Percentiles rank a stretch among this genome's conserved stretches.
These are phyloP conservation scores for Teunomyces aglyptinius DNA, from an alignment of 805 yeast species.

Conservation along the genomic window DNA sequence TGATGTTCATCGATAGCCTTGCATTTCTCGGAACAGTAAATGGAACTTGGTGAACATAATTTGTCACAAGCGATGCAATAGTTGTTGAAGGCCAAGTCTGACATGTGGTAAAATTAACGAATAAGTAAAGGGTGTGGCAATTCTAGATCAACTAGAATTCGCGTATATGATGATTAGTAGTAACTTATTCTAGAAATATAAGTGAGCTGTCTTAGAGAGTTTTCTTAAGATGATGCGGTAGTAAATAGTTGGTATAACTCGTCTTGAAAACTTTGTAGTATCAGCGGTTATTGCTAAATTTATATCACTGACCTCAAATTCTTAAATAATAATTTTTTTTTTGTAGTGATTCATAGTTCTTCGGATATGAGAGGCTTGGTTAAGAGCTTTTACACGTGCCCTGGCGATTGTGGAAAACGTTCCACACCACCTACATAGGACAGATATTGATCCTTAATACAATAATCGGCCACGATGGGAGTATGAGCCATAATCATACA, in stretches of 20 bases:
- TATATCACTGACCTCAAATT: constrained; percentile 4
- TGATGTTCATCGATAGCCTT: constrained; percentile 31
- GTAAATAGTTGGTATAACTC: not conserved
- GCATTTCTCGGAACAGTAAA: constrained; percentile 33
- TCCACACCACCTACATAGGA: not conserved
- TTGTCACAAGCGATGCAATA: constrained; percentile 38
- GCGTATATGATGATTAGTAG: not conserved
- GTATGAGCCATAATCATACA: not conserved
- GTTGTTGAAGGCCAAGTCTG: constrained; percentile 39
- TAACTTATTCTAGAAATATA: not conserved
- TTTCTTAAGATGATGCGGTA: not conserved
- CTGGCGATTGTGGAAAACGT: constrained; percentile 1
- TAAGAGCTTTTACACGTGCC: constrained; percentile 3
- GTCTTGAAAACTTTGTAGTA: not conserved
- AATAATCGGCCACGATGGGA: not conserved
- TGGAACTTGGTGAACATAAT: constrained; percentile 17
- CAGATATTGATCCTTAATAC: not conserved
- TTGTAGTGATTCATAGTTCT: constrained; percentile 1
- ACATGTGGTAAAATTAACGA: constrained; percentile 6
- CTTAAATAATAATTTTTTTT: not conserved
- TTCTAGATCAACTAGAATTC: not conserved
- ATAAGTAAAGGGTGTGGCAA: not conserved
- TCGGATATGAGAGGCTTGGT: constrained; percentile 4
- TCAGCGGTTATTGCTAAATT: constrained; percentile 3
- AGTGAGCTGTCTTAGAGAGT: not conserved